phyloP scores from a whole-genome alignment of 306 rosid species.

The Rubus idaeus region DNA sequence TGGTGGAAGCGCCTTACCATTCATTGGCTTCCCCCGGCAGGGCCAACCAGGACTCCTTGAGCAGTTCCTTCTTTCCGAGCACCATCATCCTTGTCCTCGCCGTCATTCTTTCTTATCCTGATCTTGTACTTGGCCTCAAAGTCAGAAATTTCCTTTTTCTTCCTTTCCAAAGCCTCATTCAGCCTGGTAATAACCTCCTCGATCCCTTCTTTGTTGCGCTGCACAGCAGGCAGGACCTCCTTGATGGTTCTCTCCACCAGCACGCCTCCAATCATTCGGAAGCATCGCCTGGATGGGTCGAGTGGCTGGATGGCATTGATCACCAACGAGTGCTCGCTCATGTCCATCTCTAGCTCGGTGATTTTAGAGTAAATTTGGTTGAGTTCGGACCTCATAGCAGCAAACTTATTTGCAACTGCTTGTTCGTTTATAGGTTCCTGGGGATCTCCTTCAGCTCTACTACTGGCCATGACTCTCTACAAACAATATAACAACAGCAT shows the following conservation, averaged over 20 bases:
- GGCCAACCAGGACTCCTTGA: slow-evolving; percentile 94
- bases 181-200: slow-evolving; percentile 85
- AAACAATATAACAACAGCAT: slow-evolving; percentile 1
- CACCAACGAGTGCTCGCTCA: slow-evolving; percentile 81
- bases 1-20: background rate
- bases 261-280: slow-evolving; percentile 94
- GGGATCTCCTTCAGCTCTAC: slow-evolving; percentile 52
- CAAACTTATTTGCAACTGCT: slow-evolving; percentile 80
- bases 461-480: slow-evolving; percentile 62
- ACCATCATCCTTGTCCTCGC: slow-evolving; percentile 65
- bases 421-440: slow-evolving; percentile 82
- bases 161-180: slow-evolving; percentile 80
- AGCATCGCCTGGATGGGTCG: slow-evolving; percentile 85
- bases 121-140: slow-evolving; percentile 90
- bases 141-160: slow-evolving; percentile 86
- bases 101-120: slow-evolving; percentile 67
- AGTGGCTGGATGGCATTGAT: slow-evolving; percentile 87
- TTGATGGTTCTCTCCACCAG: slow-evolving; percentile 96
- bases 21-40: slow-evolving; percentile 68
- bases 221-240: slow-evolving; percentile 95
- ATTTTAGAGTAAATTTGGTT: slow-evolving; percentile 91
- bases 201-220: slow-evolving; percentile 84
- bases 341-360: slow-evolving; percentile 97
- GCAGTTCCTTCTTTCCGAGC: slow-evolving; percentile 85
- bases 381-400: slow-evolving; percentile 79